Conservation (phyloP, 2,329 filamentous ascomycete genomes). For the Cytospora paraplurivora region DNA sequence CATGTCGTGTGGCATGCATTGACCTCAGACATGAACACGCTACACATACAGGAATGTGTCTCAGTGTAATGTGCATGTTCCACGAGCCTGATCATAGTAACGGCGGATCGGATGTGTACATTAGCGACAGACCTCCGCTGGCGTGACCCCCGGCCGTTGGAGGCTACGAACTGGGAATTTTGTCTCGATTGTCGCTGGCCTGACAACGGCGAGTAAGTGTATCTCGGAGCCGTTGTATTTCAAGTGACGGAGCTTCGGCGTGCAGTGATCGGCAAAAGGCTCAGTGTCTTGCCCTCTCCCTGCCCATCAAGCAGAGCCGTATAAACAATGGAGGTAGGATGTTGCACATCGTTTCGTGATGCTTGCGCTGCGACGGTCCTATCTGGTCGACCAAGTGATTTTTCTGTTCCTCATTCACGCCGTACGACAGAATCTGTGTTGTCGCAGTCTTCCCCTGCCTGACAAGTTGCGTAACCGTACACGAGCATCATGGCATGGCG, state of each 20-base stretch:
- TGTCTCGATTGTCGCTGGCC: conserved; percentile 13
- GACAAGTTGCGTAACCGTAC: conserved; percentile 23
- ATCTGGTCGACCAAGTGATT: background rate
- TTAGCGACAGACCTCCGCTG: conserved; percentile 3
- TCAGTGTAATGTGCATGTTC: conserved; percentile 24
- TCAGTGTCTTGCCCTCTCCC: conserved; percentile 20
- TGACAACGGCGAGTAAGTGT: background rate
- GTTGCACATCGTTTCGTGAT: conserved; percentile 21
- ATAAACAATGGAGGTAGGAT: conserved; percentile 19
- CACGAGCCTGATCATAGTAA: conserved; percentile 27
- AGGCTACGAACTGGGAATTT: conserved; percentile 3
- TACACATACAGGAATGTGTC: conserved; percentile 21
- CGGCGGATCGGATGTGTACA: conserved; percentile 26
- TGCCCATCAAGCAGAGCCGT: conserved; percentile 8
- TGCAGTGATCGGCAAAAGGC: conserved; percentile 12
- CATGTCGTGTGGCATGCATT: conserved; percentile 17
- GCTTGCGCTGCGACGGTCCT: conserved; percentile 1
- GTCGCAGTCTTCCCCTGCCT: conserved; percentile 25
- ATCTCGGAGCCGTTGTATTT: conserved; percentile 17
- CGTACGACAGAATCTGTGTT: conserved; percentile 15
- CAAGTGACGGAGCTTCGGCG: conserved; percentile 20
- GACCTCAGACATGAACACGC: conserved; percentile 24
- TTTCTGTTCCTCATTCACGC: conserved; percentile 7
- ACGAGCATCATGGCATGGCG: conserved; percentile 19
- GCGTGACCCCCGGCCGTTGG: background rate